Evolutionary conservation across 352 stramenopile genomes (phyloP).

Genomic region (Globisporangium solare): DNA sequence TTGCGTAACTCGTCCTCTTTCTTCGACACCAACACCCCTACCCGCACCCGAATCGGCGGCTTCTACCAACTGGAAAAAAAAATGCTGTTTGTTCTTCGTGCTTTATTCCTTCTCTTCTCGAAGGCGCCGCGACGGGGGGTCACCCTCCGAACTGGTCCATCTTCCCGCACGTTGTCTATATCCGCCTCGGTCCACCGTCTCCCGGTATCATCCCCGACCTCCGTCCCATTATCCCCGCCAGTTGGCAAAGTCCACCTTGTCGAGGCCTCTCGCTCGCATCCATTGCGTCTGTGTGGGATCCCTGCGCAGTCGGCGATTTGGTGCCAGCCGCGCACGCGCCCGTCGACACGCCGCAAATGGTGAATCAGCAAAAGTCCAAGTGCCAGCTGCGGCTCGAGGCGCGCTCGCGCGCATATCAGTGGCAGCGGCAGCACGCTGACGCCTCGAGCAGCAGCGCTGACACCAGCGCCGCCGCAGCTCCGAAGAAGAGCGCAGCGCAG

Average conservation of each 20-base stretch:
- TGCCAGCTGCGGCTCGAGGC: constrained; percentile 70
- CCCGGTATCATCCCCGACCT: neutral
- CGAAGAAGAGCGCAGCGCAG: constrained; percentile 3
- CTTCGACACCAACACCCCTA: too few species aligned
- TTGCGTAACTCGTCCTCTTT: too few species aligned
- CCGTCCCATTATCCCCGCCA: neutral
- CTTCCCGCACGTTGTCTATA: too few species aligned
- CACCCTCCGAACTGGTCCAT: neutral
- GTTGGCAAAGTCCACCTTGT: neutral
- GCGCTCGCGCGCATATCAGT: constrained; percentile 33
- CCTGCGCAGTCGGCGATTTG: neutral
- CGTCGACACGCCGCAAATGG: constrained; percentile 22
- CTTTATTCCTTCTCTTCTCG: neutral
- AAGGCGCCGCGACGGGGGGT: neutral
- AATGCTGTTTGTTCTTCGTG: neutral
- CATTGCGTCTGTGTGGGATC: neutral
- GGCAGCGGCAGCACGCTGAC: constrained; percentile 5
- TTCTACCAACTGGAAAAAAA: too few species aligned
- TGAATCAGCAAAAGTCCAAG: constrained; percentile 56
- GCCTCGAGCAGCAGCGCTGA: neutral
- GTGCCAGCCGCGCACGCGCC: neutral
- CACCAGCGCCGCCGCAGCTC: neutral
- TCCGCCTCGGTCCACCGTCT: neutral
- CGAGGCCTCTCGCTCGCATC: too few species aligned
- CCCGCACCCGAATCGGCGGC: too few species aligned